Evolutionary conservation across 2,329 filamentous ascomycete species (phyloP).

Genomic region (Fusarium devonianum): DNA sequence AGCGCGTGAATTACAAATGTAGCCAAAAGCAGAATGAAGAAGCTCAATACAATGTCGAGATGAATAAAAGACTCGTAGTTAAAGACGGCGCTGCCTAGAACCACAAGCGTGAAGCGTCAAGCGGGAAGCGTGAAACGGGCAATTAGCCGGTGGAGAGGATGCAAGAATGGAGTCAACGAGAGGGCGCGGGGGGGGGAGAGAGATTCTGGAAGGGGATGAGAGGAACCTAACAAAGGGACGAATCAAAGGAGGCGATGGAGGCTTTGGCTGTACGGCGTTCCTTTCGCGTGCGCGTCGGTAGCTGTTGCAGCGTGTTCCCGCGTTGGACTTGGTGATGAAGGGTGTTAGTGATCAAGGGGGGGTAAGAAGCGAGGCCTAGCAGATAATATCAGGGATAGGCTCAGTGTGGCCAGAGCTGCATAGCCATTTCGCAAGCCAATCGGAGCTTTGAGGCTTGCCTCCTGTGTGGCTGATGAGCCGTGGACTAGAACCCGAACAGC

Average conservation of each 20-base stretch:
- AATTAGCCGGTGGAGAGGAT: slow-evolving; percentile 35
- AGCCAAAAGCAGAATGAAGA: neutral
- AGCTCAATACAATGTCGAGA: slow-evolving; percentile 4
- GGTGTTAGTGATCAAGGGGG: slow-evolving; percentile 9
- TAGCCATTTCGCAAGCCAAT: slow-evolving; percentile 14
- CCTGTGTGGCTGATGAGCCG: slow-evolving; percentile 1
- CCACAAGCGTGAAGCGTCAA: slow-evolving; percentile 31
- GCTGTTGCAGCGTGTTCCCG: slow-evolving; percentile 12
- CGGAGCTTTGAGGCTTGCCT: too few species aligned
- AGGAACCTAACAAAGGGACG: slow-evolving; percentile 14
- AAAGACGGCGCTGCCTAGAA: slow-evolving; percentile 36
- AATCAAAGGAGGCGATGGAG: slow-evolving; percentile 9
- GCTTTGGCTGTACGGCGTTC: slow-evolving; percentile 20
- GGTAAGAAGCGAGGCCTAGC: slow-evolving; percentile 3
- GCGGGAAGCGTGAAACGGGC: slow-evolving; percentile 30
- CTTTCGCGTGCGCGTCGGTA: slow-evolving; percentile 29
- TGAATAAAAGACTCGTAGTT: slow-evolving; percentile 13
- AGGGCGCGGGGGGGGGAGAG: slow-evolving; percentile 30
- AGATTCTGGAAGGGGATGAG: slow-evolving; percentile 20
- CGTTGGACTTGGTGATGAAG: too few species aligned
- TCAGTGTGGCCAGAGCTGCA: neutral
- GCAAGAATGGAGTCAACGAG: slow-evolving; percentile 36
- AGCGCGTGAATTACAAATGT: slow-evolving; percentile 3
- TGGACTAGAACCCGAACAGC: neutral
- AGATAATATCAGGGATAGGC: slow-evolving; percentile 15